phyloP scores from a whole-genome alignment of 805 yeast species.

The Monosporozyma yasuniensis region DNA sequence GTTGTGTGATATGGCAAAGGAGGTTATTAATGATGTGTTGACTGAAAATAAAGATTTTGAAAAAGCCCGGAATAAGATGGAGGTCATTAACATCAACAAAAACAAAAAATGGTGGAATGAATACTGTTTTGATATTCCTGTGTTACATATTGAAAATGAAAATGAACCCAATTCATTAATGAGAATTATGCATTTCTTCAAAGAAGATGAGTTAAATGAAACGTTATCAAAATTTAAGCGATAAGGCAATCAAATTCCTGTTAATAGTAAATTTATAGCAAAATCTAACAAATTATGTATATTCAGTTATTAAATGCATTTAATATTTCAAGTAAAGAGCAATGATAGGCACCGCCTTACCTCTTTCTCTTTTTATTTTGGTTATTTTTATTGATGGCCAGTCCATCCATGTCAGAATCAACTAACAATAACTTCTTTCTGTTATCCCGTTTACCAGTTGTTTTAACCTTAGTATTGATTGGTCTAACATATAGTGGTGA shows the following conservation, averaged over 20 bases:
- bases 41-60: conserved; percentile 16
- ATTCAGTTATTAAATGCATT: background rate
- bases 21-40: conserved; percentile 36
- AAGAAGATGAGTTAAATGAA: conserved; percentile 44
- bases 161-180: conserved; percentile 37
- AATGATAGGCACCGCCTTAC: background rate
- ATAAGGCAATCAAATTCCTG: background rate
- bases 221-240: conserved; percentile 32
- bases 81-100: conserved; percentile 48
- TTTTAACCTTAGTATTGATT: conserved; percentile 7
- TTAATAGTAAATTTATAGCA: background rate
- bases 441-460: conserved; percentile 5
- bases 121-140: conserved; percentile 75
- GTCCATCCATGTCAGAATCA: conserved; percentile 18
- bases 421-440: conserved; percentile 26
- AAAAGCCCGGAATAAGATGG: conserved; percentile 14
- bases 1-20: conserved; percentile 57
- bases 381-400: conserved; percentile 9
- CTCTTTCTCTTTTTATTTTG: conserved; percentile 2
- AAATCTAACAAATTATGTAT: background rate
- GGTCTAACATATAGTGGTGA: conserved; percentile 22
- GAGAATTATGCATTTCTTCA: conserved; percentile 61
- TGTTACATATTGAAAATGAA: conserved; percentile 51
- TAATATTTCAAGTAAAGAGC: too few species aligned
- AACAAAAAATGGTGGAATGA: conserved; percentile 60